phyloP scores from a whole-genome alignment of 2,329 filamentous ascomycete genomes.

The Cladosporium velox region DNA sequence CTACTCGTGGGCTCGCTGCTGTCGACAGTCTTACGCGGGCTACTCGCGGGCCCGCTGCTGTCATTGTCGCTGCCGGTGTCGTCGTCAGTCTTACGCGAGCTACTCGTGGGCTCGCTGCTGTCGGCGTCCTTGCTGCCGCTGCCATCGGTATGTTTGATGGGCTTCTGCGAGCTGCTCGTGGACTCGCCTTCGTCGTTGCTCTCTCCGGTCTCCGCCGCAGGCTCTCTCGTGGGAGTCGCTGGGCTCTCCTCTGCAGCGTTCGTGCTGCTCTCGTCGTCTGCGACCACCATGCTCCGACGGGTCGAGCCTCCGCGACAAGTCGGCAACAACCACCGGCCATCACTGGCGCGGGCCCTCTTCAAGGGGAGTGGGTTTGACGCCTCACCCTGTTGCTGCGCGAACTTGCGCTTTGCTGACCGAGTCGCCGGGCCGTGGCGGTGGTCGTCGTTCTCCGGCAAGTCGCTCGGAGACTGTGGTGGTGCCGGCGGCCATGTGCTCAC shows the following conservation, averaged over 20 bases:
- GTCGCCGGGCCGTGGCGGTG: neutral
- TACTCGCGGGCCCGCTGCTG: conserved; percentile 4
- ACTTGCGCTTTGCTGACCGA: conserved; percentile 7
- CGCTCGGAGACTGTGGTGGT: conserved; percentile 1
- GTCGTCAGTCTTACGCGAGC: neutral
- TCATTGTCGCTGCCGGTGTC: neutral
- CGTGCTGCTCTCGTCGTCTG: neutral
- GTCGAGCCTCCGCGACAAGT: neutral
- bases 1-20: neutral
- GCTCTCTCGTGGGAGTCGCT: neutral
- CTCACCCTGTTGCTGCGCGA: neutral
- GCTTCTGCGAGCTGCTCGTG: conserved; percentile 4
- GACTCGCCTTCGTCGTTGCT: neutral
- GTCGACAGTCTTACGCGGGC: neutral
- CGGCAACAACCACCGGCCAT: neutral
- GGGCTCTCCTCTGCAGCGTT: neutral
- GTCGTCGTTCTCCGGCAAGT: neutral
- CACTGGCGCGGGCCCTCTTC: neutral
- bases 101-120: neutral
- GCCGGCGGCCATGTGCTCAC: neutral
- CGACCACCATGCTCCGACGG: neutral
- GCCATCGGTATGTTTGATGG: neutral
- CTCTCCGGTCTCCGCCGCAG: neutral
- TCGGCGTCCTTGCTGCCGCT: neutral
- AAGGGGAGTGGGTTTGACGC: conserved; percentile 1